Conservation (phyloP, 2,329 filamentous ascomycete species). For the Calonectria leucothoes region DNA sequence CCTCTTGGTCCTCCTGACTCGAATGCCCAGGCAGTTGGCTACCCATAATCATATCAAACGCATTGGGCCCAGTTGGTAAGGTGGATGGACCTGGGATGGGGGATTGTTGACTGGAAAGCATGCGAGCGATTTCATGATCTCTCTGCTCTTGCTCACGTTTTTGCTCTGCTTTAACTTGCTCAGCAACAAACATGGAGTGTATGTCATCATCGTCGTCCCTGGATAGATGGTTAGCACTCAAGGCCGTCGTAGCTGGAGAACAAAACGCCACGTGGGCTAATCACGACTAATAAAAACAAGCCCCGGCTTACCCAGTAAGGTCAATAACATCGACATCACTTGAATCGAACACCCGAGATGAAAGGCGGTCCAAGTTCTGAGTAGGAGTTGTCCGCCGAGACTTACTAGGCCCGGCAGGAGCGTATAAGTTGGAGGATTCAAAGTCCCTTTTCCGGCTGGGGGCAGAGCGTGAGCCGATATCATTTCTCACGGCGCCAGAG, state of each 20-base stretch:
- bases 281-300: not conserved
- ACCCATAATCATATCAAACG: slow-evolving; percentile 44
- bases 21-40: slow-evolving; percentile 38
- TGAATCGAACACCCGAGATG: slow-evolving; percentile 10
- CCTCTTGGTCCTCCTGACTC: not conserved
- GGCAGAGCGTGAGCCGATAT: slow-evolving; percentile 32
- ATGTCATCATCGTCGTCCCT: slow-evolving; percentile 50
- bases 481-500: slow-evolving; percentile 13
- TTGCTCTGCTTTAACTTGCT: slow-evolving; percentile 50
- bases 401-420: slow-evolving; percentile 40
- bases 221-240: not conserved
- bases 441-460: slow-evolving; percentile 46
- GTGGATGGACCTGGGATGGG: not conserved
- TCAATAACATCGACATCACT: slow-evolving; percentile 50
- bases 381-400: slow-evolving; percentile 47
- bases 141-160: slow-evolving; percentile 43
- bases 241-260: not conserved
- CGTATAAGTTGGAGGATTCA: slow-evolving; percentile 31
- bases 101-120: slow-evolving; percentile 40
- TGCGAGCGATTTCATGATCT: slow-evolving; percentile 45
- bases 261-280: not conserved
- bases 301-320: slow-evolving; percentile 52
- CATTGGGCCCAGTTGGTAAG: slow-evolving; percentile 29
- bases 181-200: slow-evolving; percentile 41
- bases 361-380: slow-evolving; percentile 18